These are phyloP conservation scores for Metarhizium anisopliae DNA, from an alignment of 2,329 filamentous ascomycete genomes.

Conservation along the genomic window DNA sequence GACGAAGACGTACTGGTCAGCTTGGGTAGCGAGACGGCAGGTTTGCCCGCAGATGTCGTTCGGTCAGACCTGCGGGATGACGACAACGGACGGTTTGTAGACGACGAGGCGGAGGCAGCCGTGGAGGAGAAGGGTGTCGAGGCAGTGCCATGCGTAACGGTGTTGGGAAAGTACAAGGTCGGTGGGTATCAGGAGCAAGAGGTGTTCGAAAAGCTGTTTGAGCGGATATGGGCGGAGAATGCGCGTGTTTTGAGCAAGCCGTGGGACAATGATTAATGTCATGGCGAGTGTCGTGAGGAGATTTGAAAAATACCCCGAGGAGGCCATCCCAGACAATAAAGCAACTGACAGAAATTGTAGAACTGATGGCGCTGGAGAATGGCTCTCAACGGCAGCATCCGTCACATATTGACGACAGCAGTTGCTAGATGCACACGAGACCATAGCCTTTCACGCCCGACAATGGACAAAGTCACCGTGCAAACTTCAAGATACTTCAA, in stretches of 20 bases:
- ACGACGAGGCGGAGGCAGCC: slow-evolving; percentile 17
- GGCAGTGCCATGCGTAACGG: slow-evolving; percentile 60
- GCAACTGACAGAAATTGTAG: too few species aligned
- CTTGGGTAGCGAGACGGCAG: slow-evolving; percentile 22
- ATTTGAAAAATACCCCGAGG: too few species aligned
- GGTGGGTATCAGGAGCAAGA: slow-evolving; percentile 35
- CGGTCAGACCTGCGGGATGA: slow-evolving; percentile 20
- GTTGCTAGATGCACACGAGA: neutral
- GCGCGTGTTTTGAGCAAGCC: neutral
- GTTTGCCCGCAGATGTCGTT: slow-evolving; percentile 20
- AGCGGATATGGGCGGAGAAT: slow-evolving; percentile 33
- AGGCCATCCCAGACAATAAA: too few species aligned
- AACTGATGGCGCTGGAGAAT: neutral
- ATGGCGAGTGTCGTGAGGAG: neutral
- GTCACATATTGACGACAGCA: neutral
- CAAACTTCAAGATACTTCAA: too few species aligned
- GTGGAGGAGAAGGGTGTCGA: too few species aligned
- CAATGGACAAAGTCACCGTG: too few species aligned
- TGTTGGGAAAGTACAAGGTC: slow-evolving; percentile 59
- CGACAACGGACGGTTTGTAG: slow-evolving; percentile 17
- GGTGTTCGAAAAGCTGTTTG: slow-evolving; percentile 56
- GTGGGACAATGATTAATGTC: neutral
- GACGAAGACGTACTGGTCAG: slow-evolving; percentile 27
- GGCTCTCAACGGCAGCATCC: neutral
- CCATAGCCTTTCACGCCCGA: too few species aligned